These are phyloP conservation scores for Torulaspora gathmanii DNA, from an alignment of 805 yeast species.

Conservation along the genomic window DNA sequence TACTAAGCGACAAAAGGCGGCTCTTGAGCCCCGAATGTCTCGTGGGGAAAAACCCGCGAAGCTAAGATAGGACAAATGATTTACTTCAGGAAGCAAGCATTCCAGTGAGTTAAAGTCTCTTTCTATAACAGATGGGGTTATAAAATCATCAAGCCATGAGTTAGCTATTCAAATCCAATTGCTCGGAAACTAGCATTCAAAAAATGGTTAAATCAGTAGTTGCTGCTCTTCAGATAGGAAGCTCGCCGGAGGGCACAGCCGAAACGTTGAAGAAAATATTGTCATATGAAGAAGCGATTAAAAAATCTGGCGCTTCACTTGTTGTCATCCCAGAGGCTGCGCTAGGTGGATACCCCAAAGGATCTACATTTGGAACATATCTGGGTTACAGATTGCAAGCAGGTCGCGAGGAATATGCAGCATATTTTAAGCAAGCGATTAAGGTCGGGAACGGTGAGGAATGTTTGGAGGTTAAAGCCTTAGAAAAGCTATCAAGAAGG, in stretches of 20 bases:
- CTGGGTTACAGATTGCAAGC: slow-evolving; percentile 41
- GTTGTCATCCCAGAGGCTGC: slow-evolving; percentile 46
- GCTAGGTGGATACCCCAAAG: slow-evolving; percentile 47
- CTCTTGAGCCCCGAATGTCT: too few species aligned
- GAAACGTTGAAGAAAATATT: slow-evolving; percentile 39
- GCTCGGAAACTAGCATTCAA: too few species aligned
- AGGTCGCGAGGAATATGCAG: slow-evolving; percentile 40
- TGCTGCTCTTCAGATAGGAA: slow-evolving; percentile 43
- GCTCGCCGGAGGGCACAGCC: slow-evolving; percentile 38
- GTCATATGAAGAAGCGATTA: slow-evolving; percentile 38
- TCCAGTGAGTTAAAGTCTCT: too few species aligned
- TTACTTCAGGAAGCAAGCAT: too few species aligned
- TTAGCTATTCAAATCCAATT: too few species aligned
- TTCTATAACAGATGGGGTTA: too few species aligned
- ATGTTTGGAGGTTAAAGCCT: slow-evolving; percentile 33
- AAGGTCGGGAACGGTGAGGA: slow-evolving; percentile 34
- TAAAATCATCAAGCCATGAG: too few species aligned
- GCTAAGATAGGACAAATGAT: too few species aligned
- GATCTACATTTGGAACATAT: slow-evolving; percentile 41
- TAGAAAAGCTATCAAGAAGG: slow-evolving; percentile 35
- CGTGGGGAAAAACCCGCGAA: too few species aligned
- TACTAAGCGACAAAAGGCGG: too few species aligned
- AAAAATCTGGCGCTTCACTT: slow-evolving; percentile 33
- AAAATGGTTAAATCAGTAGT: slow-evolving; percentile 33
- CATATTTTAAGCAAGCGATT: slow-evolving; percentile 37